Evolutionary conservation across 192 early-diverging fungal species (phyloP), one percentile per base, ranked within the genome.

Genomic region (Podila horticola): DNA sequence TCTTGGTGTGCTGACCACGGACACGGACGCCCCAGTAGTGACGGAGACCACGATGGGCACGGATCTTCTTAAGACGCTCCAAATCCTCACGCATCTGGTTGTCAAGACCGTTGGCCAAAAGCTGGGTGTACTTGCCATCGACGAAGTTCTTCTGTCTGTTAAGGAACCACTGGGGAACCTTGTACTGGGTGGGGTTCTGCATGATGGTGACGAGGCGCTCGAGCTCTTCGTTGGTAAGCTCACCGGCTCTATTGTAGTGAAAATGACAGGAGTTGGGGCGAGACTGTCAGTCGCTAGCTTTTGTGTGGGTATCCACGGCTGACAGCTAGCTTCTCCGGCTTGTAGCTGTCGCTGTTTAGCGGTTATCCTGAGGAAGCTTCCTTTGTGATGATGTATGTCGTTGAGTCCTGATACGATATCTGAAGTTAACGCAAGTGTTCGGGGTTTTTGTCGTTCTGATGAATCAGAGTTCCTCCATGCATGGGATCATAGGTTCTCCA

Each of bases 1-100:
- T 99, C 91, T 99, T 99, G 89, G 97, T 98, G 92, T 99, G 97
- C 88, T 99, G 97, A 90, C 97, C 97, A 91, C 97, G 94, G 81
- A 99, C 97, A 91, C 96, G 95, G 86, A 99, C 86, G 88, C 96
- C 96, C 93, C 94, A 96, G 88, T 90, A 93, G 93, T 99, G 97
- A 92, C 97, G 96, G 84, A 99, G 90, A 95, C 97, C 97, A 92
- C 97, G 95, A 93, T 99, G 97, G 64, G 90, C 88, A 82, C 97
- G 94, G 89, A 99, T 98, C 95, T 99, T 99, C 95, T 98, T 99
- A 84, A 99, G 88, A 72, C 96, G 93, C 89, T 99, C 97, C 66
- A 99, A 89, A 84, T 99, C 97, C 89, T 98, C 96, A 95, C 97
- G 96, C 87, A 96, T 89, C 89, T 93, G 93, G 91, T 92, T 97